phyloP scores from a whole-genome alignment of 202 grass and related monocot genomes.

The Eragrostis tef region DNA sequence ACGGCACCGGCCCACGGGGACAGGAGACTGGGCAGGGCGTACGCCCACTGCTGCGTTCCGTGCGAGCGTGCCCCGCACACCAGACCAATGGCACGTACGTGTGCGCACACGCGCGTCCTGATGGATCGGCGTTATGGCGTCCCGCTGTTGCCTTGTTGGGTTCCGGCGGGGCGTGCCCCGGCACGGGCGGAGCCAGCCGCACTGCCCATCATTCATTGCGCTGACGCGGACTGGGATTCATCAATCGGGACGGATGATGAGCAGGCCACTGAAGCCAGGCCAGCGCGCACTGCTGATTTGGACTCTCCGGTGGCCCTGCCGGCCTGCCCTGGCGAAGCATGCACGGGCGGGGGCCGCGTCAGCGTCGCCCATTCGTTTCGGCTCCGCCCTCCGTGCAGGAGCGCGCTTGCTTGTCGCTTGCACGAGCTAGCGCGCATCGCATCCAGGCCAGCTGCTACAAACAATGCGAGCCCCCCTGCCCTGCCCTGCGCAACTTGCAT shows the following conservation, averaged over 20 bases:
- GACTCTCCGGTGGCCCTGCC: neutral
- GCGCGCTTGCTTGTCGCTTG: neutral
- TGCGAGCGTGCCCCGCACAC: neutral
- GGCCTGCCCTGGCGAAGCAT: neutral
- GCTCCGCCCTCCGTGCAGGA: neutral
- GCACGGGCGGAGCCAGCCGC: slow-evolving; percentile 15
- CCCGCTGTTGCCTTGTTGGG: slow-evolving; percentile 34
- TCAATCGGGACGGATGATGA: neutral
- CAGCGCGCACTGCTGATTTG: neutral
- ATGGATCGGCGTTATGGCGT: slow-evolving; percentile 5
- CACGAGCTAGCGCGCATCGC: neutral
- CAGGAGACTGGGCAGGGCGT: neutral
- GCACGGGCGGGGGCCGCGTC: neutral
- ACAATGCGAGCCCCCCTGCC: neutral
- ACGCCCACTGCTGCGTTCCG: neutral
- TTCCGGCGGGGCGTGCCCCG: neutral
- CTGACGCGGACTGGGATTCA: slow-evolving; percentile 39
- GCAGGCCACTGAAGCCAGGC: too few species aligned
- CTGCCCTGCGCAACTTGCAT: neutral
- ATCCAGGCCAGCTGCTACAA: neutral
- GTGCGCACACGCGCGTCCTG: neutral
- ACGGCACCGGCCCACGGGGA: neutral
- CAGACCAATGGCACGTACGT: neutral
- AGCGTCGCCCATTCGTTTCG: neutral
- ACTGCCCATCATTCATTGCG: slow-evolving; percentile 20